These are phyloP conservation scores for Candida saitoana DNA, from an alignment of 805 yeast genomes.

Conservation along the genomic window DNA sequence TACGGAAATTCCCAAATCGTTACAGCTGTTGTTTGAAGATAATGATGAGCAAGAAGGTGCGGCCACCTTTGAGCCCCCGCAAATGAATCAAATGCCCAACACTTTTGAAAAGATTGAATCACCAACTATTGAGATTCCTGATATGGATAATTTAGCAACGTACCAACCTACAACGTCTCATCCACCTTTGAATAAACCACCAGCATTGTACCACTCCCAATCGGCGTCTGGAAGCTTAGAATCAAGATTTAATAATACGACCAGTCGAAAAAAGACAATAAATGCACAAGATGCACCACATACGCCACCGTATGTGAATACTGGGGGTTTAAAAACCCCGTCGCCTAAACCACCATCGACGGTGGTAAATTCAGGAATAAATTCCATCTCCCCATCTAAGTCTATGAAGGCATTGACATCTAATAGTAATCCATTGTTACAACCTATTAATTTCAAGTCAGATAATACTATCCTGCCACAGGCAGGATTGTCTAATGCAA, in stretches of 20 bases:
- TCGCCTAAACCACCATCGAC: constrained; percentile 32
- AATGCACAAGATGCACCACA: constrained; percentile 14
- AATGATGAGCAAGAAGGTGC: constrained; percentile 15
- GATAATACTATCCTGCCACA: constrained; percentile 3
- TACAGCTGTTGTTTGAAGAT: constrained; percentile 66
- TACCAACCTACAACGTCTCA: constrained; percentile 12
- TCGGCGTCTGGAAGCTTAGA: constrained; percentile 40
- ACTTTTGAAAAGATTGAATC: constrained; percentile 41
- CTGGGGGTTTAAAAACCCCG: constrained; percentile 27
- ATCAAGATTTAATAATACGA: constrained; percentile 15
- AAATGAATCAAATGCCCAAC: constrained; percentile 6
- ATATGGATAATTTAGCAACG: constrained; percentile 44
- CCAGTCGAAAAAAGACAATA: background rate
- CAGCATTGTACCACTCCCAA: constrained; percentile 40
- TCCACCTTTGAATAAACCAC: constrained; percentile 37
- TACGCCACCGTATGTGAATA: constrained; percentile 38
- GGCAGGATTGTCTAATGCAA: constrained; percentile 1
- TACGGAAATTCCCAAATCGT: constrained; percentile 65
- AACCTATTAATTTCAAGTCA: constrained; percentile 50
- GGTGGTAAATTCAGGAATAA: constrained; percentile 13
- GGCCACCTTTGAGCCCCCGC: constrained; percentile 6
- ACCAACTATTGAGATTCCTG: constrained; percentile 69
- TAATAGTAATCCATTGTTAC: constrained; percentile 44
- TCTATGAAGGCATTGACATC: constrained; percentile 50
- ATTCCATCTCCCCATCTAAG: constrained; percentile 35